phyloP scores from a whole-genome alignment of 345 rosid genomes.

The Geranium rotundifolium region DNA sequence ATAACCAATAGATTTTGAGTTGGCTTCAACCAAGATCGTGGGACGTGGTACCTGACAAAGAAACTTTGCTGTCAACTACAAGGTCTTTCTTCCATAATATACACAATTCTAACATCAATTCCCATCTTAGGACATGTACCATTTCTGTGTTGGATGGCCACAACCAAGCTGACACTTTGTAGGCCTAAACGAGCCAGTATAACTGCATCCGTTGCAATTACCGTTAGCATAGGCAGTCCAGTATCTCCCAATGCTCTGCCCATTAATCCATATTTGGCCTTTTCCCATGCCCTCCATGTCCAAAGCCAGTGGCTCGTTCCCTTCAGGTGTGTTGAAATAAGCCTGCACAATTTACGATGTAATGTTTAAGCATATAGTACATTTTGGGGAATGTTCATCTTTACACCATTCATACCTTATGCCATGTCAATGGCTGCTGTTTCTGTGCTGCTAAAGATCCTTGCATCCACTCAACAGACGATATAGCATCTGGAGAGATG shows the following conservation, averaged over 20 bases:
- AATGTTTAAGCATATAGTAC: neutral
- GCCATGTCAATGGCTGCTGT: conserved; percentile 61
- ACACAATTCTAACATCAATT: too few relatives aligned
- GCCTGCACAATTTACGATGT: conserved; percentile 19
- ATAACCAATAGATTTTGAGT: conserved; percentile 31
- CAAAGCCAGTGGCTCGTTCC: conserved; percentile 40
- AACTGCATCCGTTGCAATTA: conserved; percentile 32
- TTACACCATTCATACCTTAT: conserved; percentile 38
- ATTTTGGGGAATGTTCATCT: neutral
- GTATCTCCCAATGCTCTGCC: conserved; percentile 44
- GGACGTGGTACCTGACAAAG: conserved; percentile 52
- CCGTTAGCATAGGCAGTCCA: conserved; percentile 38
- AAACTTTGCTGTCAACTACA: neutral
- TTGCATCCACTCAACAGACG: conserved; percentile 44
- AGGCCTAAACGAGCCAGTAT: conserved; percentile 25
- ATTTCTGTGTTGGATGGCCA: conserved; percentile 47
- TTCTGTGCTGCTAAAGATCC: conserved; percentile 26
- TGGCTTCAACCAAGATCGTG: conserved; percentile 48
- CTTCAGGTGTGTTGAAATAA: conserved; percentile 33
- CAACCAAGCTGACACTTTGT: conserved; percentile 38
- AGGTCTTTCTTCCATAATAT: neutral
- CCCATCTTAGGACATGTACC: conserved; percentile 19
- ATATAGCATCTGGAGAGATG: conserved; percentile 28
- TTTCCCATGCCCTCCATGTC: conserved; percentile 51
- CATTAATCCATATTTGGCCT: conserved; percentile 48